A percentile compares a stretch with the other conserved stretches of the same genome.
Evolutionary conservation across 192 early-diverging fungal species (phyloP).

Genomic region (Umbelopsis sp.): DNA sequence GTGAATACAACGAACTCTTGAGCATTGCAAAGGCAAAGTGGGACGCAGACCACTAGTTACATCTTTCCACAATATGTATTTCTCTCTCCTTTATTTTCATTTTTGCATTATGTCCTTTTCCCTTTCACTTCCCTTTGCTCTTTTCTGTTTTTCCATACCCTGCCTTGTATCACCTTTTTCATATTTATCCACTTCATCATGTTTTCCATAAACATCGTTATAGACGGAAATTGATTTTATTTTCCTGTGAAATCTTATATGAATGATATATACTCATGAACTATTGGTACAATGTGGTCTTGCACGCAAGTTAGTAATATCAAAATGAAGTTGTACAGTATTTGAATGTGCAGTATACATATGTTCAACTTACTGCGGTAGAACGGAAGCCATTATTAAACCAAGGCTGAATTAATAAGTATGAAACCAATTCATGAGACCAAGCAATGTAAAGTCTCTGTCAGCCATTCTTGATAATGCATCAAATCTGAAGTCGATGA

Average conservation of each 20-base stretch:
- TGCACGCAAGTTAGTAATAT: no score
- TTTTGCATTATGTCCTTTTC: not conserved
- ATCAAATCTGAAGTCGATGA: no score
- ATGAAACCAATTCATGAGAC: no score
- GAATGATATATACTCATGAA: not conserved
- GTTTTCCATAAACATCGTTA: not conserved
- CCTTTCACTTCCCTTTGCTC: not conserved
- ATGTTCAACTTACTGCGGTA: no score
- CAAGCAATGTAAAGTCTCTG: no score
- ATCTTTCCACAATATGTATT: not conserved
- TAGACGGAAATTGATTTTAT: not conserved
- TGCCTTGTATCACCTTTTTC: not conserved
- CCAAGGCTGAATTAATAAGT: no score
- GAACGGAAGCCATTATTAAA: no score
- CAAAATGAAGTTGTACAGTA: no score
- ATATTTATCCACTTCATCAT: not conserved
- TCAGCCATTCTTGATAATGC: no score
- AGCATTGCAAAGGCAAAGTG: slow-evolving; percentile 55
- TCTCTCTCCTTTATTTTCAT: not conserved
- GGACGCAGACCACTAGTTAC: not conserved
- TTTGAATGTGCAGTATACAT: no score
- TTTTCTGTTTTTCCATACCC: not conserved
- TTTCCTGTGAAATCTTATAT: not conserved
- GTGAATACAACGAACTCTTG: slow-evolving; percentile 73
- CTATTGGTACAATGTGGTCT: no score